A percentile compares a stretch with the other conserved stretches of the same genome.
Evolutionary conservation across 2,329 filamentous ascomycete species (phyloP).

Genomic region (Monosporascus cannonballus): DNA sequence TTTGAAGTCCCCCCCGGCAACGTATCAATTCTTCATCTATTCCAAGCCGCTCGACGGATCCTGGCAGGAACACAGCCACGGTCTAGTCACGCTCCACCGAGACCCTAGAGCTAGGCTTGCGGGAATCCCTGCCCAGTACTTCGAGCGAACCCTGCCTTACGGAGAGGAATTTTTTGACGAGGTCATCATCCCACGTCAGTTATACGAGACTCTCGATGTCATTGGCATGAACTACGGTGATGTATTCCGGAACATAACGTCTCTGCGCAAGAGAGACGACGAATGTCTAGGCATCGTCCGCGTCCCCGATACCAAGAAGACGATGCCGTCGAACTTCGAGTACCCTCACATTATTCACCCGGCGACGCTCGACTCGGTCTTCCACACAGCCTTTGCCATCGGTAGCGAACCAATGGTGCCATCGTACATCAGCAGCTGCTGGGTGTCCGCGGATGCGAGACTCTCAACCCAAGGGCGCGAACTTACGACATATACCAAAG

Average conservation of each 20-base stretch:
- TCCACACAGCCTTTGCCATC: slow-evolving; percentile 46
- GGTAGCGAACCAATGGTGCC: slow-evolving; percentile 43
- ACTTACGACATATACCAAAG: slow-evolving; percentile 37
- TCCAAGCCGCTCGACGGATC: slow-evolving; percentile 34
- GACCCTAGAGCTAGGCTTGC: neutral
- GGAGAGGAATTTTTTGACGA: slow-evolving; percentile 23
- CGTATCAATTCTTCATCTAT: slow-evolving; percentile 38
- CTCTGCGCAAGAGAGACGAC: slow-evolving; percentile 26
- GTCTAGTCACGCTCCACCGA: slow-evolving; percentile 23
- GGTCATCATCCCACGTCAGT: slow-evolving; percentile 33
- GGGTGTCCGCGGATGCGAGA: slow-evolving; percentile 31
- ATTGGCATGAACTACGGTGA: slow-evolving; percentile 47
- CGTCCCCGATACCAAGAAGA: slow-evolving; percentile 42
- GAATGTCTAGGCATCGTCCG: slow-evolving; percentile 32
- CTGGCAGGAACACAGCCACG: slow-evolving; percentile 38
- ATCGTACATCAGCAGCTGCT: slow-evolving; percentile 38
- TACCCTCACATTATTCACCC: slow-evolving; percentile 52
- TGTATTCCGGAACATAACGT: slow-evolving; percentile 41
- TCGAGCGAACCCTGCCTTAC: slow-evolving; percentile 2
- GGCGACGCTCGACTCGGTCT: slow-evolving; percentile 48
- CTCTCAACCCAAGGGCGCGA: slow-evolving; percentile 26
- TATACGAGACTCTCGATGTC: slow-evolving; percentile 45
- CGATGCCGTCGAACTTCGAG: slow-evolving; percentile 49
- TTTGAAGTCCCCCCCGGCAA: slow-evolving; percentile 4
- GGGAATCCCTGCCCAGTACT: neutral